Conservation (phyloP, 2,329 filamentous ascomycete species). For the Penicillium sp. region DNA sequence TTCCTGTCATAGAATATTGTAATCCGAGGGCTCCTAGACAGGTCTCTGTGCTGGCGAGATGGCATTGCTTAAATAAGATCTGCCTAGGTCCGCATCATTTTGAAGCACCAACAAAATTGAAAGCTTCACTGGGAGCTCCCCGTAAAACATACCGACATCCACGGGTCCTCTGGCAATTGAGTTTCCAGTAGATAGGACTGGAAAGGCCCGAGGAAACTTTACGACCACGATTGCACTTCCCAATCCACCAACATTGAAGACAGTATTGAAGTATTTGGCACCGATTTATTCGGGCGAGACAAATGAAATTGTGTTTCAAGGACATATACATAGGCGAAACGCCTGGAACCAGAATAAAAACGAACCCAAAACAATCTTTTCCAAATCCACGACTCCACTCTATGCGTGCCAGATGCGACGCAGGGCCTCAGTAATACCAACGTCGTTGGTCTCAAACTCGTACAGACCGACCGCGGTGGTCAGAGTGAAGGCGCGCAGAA, state of each 20-base stretch:
- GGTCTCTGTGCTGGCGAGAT: too few relatives aligned
- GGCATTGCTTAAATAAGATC: too few relatives aligned
- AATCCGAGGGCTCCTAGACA: too few relatives aligned
- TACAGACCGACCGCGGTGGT: constrained; percentile 86
- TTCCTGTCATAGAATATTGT: too few relatives aligned
- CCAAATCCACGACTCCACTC: constrained; percentile 20
- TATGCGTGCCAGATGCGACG: constrained; percentile 84
- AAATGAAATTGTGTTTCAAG: constrained; percentile 22
- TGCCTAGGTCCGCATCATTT: too few relatives aligned
- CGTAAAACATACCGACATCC: too few relatives aligned
- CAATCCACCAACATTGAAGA: not conserved
- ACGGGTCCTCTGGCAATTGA: not conserved
- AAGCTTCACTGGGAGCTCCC: too few relatives aligned
- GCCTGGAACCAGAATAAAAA: constrained; percentile 28
- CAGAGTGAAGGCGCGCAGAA: constrained; percentile 74
- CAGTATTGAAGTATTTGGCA: constrained; percentile 13
- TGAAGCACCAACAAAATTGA: too few relatives aligned
- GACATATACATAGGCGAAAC: constrained; percentile 39
- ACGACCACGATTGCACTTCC: not conserved
- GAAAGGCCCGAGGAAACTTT: not conserved
- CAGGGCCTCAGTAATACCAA: constrained; percentile 86
- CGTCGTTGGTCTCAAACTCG: constrained; percentile 98
- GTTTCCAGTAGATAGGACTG: not conserved
- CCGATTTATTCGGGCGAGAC: constrained; percentile 20
- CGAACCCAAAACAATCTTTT: constrained; percentile 28